Evolutionary conservation across 2,329 filamentous ascomycete species (phyloP).

Genomic region (Diaporthe citriasiana): DNA sequence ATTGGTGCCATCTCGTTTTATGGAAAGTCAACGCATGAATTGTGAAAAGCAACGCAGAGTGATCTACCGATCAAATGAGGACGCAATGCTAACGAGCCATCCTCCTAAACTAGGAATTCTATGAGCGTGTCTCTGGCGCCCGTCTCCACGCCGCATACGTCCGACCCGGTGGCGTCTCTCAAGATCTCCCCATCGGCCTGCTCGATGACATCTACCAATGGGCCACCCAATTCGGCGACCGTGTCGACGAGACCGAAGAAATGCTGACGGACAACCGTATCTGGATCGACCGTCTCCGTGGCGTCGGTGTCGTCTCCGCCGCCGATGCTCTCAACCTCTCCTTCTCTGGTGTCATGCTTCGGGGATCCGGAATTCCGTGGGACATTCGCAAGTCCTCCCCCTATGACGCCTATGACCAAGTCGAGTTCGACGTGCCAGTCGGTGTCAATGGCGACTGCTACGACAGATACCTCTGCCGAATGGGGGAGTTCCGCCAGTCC

Average conservation of each 20-base stretch:
- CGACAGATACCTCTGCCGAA: conserved; percentile 97
- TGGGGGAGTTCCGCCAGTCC: conserved; percentile 99
- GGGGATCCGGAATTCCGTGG: conserved; percentile 95
- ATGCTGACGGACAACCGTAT: conserved; percentile 99
- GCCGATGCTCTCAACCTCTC: conserved; percentile 96
- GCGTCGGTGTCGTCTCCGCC: conserved; percentile 91
- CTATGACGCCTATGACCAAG: conserved; percentile 97
- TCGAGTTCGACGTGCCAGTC: conserved; percentile 98
- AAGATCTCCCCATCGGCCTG: conserved; percentile 93
- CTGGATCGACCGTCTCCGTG: conserved; percentile 95
- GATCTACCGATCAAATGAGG: not conserved
- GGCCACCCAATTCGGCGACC: conserved; percentile 98
- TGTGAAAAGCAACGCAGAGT: not conserved
- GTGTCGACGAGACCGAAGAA: conserved; percentile 98
- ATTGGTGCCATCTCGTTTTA: conserved; percentile 34
- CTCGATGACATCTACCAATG: conserved; percentile 99
- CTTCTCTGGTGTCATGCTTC: conserved; percentile 97
- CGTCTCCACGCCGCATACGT: conserved; percentile 98
- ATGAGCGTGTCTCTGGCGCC: conserved; percentile 97
- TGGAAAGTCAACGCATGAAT: conserved; percentile 24
- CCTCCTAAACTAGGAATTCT: conserved; percentile 83
- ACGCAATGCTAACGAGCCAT: conserved; percentile 30
- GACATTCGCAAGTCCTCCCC: conserved; percentile 97
- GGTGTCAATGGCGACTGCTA: conserved; percentile 99
- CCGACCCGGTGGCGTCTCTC: conserved; percentile 94